phyloP scores from a whole-genome alignment of 305 asterid genomes.

The Fraxinus platypoda region DNA sequence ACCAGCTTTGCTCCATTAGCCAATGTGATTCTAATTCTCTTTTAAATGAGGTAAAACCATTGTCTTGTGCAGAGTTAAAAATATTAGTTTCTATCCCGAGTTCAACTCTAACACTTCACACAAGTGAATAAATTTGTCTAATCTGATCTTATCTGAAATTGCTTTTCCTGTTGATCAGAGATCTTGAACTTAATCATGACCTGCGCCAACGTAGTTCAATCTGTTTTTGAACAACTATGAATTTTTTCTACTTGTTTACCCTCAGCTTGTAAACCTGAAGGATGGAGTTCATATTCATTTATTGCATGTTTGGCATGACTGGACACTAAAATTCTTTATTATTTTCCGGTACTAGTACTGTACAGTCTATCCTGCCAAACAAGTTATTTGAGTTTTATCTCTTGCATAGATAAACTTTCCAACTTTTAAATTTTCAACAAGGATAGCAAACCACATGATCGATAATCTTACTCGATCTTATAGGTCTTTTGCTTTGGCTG shows the following conservation, averaged over 20 bases:
- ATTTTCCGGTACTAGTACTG: neutral
- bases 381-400: no score
- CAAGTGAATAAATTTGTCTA: neutral
- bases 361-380: neutral
- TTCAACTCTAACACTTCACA: neutral
- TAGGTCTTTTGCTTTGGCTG: neutral
- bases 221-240: neutral
- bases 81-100: neutral
- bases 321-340: neutral
- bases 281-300: neutral
- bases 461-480: neutral
- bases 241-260: neutral
- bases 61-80: neutral
- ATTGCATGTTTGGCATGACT: neutral
- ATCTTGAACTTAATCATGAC: neutral
- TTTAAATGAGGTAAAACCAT: constrained; percentile 70
- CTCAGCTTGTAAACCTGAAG: neutral
- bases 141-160: neutral
- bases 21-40: constrained; percentile 90
- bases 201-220: neutral
- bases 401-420: no score
- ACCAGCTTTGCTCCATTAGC: constrained; percentile 91
- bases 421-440: no score
- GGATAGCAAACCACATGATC: neutral
- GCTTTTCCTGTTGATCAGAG: neutral